phyloP scores from a whole-genome alignment of 1,284 basidiomycete genomes.

The Kalmanozyma brasiliensis region DNA sequence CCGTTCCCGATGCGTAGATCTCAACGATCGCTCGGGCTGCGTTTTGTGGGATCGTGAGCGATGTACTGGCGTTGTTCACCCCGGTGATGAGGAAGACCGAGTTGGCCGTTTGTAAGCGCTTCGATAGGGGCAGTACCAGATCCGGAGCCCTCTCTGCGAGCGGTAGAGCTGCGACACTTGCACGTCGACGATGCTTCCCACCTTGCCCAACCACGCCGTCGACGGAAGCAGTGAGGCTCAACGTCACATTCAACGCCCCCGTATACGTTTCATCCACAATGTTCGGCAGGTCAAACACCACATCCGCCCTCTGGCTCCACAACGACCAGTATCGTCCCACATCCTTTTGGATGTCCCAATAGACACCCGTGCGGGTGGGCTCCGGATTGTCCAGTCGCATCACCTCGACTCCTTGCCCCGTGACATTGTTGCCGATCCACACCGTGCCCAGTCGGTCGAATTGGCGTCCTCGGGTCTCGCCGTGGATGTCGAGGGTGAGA shows the following conservation, averaged over 20 bases:
- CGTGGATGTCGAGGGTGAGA: constrained; percentile 36
- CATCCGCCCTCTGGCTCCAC: constrained; percentile 22
- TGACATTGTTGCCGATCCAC: constrained; percentile 29
- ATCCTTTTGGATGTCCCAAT: constrained; percentile 48
- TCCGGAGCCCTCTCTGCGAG: constrained; percentile 22
- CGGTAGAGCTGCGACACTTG: constrained; percentile 2
- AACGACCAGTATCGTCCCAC: constrained; percentile 47
- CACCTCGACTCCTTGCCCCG: constrained; percentile 50
- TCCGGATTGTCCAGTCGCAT: constrained; percentile 56
- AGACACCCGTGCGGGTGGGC: constrained; percentile 43
- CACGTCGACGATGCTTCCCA: neutral
- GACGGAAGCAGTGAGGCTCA: constrained; percentile 31
- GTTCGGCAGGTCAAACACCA: constrained; percentile 56
- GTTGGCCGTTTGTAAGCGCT: constrained; percentile 13
- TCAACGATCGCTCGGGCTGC: constrained; percentile 49
- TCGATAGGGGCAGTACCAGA: constrained; percentile 50
- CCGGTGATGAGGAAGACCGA: constrained; percentile 41
- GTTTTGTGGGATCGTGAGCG: constrained; percentile 33
- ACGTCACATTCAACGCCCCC: constrained; percentile 41
- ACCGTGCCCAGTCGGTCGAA: constrained; percentile 54
- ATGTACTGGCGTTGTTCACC: constrained; percentile 27
- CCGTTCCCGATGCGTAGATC: constrained; percentile 48
- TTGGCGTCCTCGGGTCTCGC: constrained; percentile 42
- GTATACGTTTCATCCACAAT: constrained; percentile 55
- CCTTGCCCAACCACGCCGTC: neutral